phyloP scores from a whole-genome alignment of 1,139 yeast genomes.

The Sugiyamaella japonica region DNA sequence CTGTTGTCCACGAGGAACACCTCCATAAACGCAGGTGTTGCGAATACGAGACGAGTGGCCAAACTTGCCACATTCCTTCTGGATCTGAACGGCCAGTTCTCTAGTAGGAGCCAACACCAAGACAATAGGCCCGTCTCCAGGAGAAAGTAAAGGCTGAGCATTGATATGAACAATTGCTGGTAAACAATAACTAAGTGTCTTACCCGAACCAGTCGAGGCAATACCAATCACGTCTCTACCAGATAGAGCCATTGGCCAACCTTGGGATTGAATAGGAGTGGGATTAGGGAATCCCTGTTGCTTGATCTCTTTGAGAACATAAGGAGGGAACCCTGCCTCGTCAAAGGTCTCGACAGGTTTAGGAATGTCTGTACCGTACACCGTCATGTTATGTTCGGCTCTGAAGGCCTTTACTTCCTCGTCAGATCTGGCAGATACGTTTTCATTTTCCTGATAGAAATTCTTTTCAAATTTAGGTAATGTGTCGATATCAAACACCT shows the following conservation, averaged over 20 bases:
- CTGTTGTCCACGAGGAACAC: conserved; percentile 98
- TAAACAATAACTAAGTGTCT: conserved; percentile 92
- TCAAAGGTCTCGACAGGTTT: conserved; percentile 91
- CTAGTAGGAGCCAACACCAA: conserved; percentile 97
- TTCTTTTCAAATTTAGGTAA: conserved; percentile 94
- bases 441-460: conserved; percentile 83
- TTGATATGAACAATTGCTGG: conserved; percentile 97
- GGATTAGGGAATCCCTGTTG: conserved; percentile 93
- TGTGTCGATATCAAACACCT: conserved; percentile 74
- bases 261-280: conserved; percentile 97
- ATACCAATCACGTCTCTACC: conserved; percentile 99
- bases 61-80: conserved; percentile 91
- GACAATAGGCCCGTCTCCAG: conserved; percentile 97
- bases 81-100: conserved; percentile 97
- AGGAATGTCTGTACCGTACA: conserved; percentile 82
- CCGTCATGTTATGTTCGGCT: conserved; percentile 80
- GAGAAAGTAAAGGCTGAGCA: conserved; percentile 90
- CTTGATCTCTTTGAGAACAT: conserved; percentile 85
- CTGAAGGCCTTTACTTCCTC: conserved; percentile 75
- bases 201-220: conserved; percentile 99
- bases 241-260: conserved; percentile 99
- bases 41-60: conserved; percentile 90
- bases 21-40: conserved; percentile 98
- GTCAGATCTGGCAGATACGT: conserved; percentile 71
- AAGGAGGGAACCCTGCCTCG: conserved; percentile 96